Percentiles rank a stretch among this genome's conserved stretches.
phyloP scores from a whole-genome alignment of 495 filamentous ascomycete genomes.

The Penicillium ucsense region DNA sequence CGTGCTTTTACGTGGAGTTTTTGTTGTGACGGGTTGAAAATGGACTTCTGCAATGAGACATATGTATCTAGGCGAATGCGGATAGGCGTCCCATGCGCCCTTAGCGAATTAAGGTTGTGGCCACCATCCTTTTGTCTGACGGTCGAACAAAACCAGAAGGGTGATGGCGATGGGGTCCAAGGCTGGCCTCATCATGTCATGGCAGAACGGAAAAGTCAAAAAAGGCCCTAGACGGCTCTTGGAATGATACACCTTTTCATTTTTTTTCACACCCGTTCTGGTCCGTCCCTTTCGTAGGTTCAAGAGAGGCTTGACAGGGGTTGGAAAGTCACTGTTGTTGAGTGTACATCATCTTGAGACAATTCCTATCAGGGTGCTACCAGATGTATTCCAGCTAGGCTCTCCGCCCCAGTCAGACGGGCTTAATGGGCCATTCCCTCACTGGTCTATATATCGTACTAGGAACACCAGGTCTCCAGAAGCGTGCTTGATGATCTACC shows the following conservation, averaged over 20 bases:
- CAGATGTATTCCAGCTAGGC: no score
- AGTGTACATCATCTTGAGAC: no score
- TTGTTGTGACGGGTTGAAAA: slow-evolving; percentile 43
- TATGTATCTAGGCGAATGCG: slow-evolving; percentile 43
- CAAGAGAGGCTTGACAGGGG: no score
- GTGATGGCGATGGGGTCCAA: slow-evolving; percentile 20
- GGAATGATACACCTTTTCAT: slow-evolving; percentile 26
- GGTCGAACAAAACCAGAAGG: slow-evolving; percentile 24
- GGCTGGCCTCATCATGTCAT: slow-evolving; percentile 16
- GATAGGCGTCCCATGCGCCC: slow-evolving; percentile 35
- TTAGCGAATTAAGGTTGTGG: slow-evolving; percentile 41
- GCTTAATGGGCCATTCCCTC: no score
- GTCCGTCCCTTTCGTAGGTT: slow-evolving; percentile 6
- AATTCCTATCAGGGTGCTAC: no score
- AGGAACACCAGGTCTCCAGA: no score
- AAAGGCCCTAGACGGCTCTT: slow-evolving; percentile 14
- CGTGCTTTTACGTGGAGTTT: slow-evolving; percentile 34
- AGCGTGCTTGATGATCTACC: no score
- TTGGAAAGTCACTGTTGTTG: no score
- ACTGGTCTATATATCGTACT: no score
- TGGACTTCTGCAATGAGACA: slow-evolving; percentile 42
- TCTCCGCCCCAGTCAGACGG: no score
- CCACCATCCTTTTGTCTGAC: slow-evolving; percentile 26
- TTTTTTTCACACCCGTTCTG: slow-evolving; percentile 8
- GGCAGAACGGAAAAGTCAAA: slow-evolving; percentile 24